Evolutionary conservation across 208 protist genomes (phyloP), one percentile per base, ranked within the genome.

Genomic region (Acanthamoeba lenticulata): DNA sequence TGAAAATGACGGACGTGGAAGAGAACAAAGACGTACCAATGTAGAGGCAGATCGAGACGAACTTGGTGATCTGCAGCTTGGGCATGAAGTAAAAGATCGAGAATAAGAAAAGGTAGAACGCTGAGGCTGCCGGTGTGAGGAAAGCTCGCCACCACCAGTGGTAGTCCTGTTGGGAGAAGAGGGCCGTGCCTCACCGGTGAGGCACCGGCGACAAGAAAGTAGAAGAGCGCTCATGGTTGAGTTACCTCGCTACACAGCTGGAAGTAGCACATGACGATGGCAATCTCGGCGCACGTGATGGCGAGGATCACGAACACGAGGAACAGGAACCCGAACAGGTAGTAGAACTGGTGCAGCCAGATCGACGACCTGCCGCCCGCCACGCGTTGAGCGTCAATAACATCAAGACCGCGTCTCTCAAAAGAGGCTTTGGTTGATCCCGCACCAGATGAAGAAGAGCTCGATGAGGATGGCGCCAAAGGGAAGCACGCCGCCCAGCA

Each of bases 71-170:
- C 24, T 95, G 89, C 5, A 99, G 95, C 52, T 69, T 95, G 7
- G 96, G 96, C n/a, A 95, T 44, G 90, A 98, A 99, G 95, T 99
- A 99, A 83, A 97, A 98, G 27, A 99, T 60, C 17, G 96, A 96
- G 94, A 99, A 99, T 0, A 98, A 38, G 91, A 99, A 99, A 57
- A 99, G 93, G 95, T 99, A 99, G n/a, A 99, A 4, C 11, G 98
- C 98, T 0, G 97, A 97, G 1, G 97, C 94, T 42, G 98, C 98
- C 1, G 98, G 97, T 0, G 98, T 98, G 40, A 99, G 95, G 96
- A 99, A 99, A 13, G 98, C 97, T 77, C 97, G 95, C 99, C 99
- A 99, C 99, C 99, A 99, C 99, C 99, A 99, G 77, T 98, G 97
- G 95, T 99, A 99, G 94, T 99, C 98, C 94, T 97, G 98, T 92